Base-by-base conservation (phyloP, 768 basidiomycete species). In the Rhodosporidiobolus sp. region DNA sequence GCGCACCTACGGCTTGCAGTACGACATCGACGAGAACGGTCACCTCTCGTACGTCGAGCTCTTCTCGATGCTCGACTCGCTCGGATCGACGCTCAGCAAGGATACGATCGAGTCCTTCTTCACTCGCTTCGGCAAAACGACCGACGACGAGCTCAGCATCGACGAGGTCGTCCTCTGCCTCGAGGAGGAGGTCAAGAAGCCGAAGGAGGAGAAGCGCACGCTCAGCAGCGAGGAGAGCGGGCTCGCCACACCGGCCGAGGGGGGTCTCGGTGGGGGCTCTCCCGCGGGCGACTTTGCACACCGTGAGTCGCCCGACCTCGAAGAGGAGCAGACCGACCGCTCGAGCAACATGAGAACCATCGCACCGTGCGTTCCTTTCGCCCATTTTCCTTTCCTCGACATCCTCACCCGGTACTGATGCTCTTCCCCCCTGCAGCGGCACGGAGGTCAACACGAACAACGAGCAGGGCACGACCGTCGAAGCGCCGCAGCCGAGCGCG, bases 21-120 rank as follows among this genome's bases (percentile, higher is more conserved):
- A 97, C 81, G 94, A 96, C 76, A 86, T 88, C 0, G 93, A 94
- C 80, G 91, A 94, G 72, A 90, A 88, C 0, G 83, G 83, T 30
- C 80, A 85, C 2, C 82, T 94, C 52, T 93, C 92, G 0, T 88
- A 89, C 72, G 83, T 94, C 66, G 96, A 98, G 81, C 84, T 96
- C 45, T 91, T 90, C 0, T 91, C 91, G 19, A 94, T 97, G 91
- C 88, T 99, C 54, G 95, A 97, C 82, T 95, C 94, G 3, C 88
- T 99, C 49, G 94, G 94, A 9, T 96, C 94, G 7, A 98, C 95
- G 0, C 86, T 98, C 60, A 90, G 90, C 12, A 82, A 81, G 0
- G 83, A 87, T 55, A 98, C 95, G 2, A 83, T 96, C 69, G 85
- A 89, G 76, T 85, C 85, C 22, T 97, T 95, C 85, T 97, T 91